These are phyloP conservation scores for Ceratobasidium sp. DNA, from an alignment of 1,284 basidiomycete species.

Conservation along the genomic window DNA sequence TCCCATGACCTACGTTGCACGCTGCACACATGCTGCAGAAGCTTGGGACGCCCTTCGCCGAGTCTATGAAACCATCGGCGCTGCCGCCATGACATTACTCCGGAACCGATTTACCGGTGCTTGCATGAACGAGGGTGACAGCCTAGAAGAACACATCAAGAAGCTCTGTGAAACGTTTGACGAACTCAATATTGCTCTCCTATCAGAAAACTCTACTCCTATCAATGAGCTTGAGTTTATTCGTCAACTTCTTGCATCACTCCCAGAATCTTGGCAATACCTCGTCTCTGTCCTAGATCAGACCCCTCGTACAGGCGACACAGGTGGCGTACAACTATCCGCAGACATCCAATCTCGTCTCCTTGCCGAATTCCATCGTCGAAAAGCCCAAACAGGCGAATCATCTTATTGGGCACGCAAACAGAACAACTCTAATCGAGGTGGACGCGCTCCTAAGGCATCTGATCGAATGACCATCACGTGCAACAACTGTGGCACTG, in stretches of 20 bases:
- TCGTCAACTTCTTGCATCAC: slow-evolving; percentile 14
- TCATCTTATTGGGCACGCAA: neutral
- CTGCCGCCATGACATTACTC: slow-evolving; percentile 22
- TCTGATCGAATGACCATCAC: slow-evolving; percentile 1
- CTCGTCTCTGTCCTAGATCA: neutral
- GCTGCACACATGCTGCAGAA: neutral
- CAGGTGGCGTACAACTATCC: neutral
- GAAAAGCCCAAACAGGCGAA: neutral
- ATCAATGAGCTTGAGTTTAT: slow-evolving; percentile 27
- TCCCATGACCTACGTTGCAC: slow-evolving; percentile 22
- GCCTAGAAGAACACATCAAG: slow-evolving; percentile 24
- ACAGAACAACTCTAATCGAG: neutral
- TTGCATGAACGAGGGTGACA: neutral
- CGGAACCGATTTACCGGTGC: neutral
- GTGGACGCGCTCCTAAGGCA: neutral
- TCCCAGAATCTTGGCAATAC: slow-evolving; percentile 24
- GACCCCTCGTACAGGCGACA: neutral
- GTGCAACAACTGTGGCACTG: slow-evolving; percentile 16
- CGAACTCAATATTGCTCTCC: slow-evolving; percentile 16
- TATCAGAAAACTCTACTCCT: neutral
- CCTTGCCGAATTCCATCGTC: neutral
- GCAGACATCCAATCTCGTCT: neutral
- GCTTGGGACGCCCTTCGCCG: neutral
- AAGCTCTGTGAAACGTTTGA: neutral
- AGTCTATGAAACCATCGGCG: slow-evolving; percentile 9